Evolutionary conservation across 768 basidiomycete genomes (phyloP), one percentile per base, ranked within the genome.

Genomic region (Gelatoporia subvermispora): DNA sequence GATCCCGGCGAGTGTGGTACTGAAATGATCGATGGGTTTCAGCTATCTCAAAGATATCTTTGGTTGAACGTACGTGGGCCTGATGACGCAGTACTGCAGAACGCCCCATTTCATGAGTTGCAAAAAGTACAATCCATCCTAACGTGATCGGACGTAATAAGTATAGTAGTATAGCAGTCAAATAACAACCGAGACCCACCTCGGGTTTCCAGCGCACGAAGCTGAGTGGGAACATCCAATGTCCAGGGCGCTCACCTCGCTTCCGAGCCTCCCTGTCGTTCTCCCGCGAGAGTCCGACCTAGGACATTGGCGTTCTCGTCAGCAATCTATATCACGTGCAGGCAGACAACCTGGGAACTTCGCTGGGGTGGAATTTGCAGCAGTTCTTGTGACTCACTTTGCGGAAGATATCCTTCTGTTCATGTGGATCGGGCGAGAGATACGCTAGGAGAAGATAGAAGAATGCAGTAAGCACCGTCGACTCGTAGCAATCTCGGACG

Each of bases 51-150:
- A 13, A 13, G 10, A 1, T 44, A 45, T 8, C 16, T 38, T 21
- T 16, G 9, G 24, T 35, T 11, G 17, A 18, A 51, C 76, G 43
- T 56, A 81, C 79, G 69, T 58, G 3, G 83, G 84, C 44, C 83
- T 72, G 38, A 85, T 66, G 17, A 84, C 78, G 65, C 81, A 84
- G 54, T 85, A 88, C 60, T 88, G 86, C 28, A 87, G 68, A 13
- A 89, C 78, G 3, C 78, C 81, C 81, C 84, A 86, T 60, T 88
- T 88, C 81, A 84, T 83, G 40, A 85, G 60, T 58, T 85, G 82
- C 38, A 87, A 65, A 58, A 85, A 87, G 56, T 81, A 80, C 21
- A 86, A 64, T 0, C 84, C 84, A 56, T 83, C 78, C 78, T 82
- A 47, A 4, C 28, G 28, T 7, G 28, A 13, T 31, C 13, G 23